phyloP scores from a whole-genome alignment of 2,329 filamentous ascomycete genomes.

The Raffaelea albimanens region DNA sequence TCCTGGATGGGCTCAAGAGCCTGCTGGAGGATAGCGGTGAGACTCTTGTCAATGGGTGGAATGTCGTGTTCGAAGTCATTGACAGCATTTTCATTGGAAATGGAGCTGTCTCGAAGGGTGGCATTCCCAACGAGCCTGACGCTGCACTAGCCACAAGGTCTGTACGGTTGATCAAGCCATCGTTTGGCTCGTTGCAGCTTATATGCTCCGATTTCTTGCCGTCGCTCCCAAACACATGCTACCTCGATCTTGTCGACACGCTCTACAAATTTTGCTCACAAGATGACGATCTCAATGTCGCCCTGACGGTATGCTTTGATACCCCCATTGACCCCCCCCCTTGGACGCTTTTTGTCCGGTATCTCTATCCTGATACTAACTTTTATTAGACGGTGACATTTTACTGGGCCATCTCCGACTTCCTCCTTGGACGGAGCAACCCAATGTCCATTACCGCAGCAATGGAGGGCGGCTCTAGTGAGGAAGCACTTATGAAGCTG shows the following conservation, averaged over 20 bases:
- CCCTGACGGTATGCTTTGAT: constrained; percentile 58
- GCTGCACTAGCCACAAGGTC: constrained; percentile 46
- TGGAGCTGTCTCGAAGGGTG: constrained; percentile 23
- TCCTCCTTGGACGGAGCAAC: constrained; percentile 54
- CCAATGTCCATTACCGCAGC: constrained; percentile 48
- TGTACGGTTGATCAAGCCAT: constrained; percentile 68
- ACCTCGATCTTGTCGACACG: constrained; percentile 71
- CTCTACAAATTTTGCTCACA: constrained; percentile 85
- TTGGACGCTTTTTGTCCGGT: not conserved
- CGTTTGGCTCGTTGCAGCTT: constrained; percentile 83
- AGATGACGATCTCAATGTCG: constrained; percentile 87
- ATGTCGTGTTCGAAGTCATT: constrained; percentile 75
- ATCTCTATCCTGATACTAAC: not conserved
- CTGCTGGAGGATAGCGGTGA: constrained; percentile 87
- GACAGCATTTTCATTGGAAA: constrained; percentile 62
- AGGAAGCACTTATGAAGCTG: constrained; percentile 45
- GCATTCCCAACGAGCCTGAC: constrained; percentile 19
- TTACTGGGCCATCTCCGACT: constrained; percentile 92
- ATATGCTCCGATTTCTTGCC: constrained; percentile 91
- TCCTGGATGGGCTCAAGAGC: constrained; percentile 70
- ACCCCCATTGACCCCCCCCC: too few relatives aligned
- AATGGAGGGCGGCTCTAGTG: constrained; percentile 44
- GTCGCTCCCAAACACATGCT: constrained; percentile 61
- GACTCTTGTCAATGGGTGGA: constrained; percentile 73
- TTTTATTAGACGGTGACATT: constrained; percentile 68